Conservation (phyloP, 345 rosid species). For the Physaria fendleri region DNA sequence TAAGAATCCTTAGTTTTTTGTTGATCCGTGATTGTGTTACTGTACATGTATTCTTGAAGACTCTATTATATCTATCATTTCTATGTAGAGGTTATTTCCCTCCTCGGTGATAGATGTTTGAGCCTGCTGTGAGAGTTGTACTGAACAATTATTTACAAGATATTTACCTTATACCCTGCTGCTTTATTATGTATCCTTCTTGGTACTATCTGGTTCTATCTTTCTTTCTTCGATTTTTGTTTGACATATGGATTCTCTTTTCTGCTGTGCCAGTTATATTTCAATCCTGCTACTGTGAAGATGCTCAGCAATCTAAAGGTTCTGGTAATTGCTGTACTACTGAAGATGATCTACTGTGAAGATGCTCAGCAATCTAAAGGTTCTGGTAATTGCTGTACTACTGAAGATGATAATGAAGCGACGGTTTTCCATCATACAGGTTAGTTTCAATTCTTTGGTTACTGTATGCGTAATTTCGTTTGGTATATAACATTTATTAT, state of each 20-base stretch:
- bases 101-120: background rate
- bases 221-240: background rate
- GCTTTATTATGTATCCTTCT: constrained; percentile 2
- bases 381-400: constrained; percentile 88
- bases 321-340: constrained; percentile 84
- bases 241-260: constrained; percentile 1
- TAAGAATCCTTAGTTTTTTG: background rate
- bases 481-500: background rate
- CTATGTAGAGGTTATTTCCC: background rate
- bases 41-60: background rate
- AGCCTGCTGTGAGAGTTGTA: too few relatives aligned
- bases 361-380: constrained; percentile 98
- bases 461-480: background rate
- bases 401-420: constrained; percentile 86
- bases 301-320: constrained; percentile 99
- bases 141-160: background rate
- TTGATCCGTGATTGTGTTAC: background rate
- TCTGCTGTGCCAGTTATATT: constrained; percentile 62
- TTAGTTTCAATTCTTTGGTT: constrained; percentile 19
- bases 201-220: background rate
- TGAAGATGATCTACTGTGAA: constrained; percentile 96
- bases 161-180: background rate
- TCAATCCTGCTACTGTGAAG: constrained; percentile 99
- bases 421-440: constrained; percentile 87
- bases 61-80: background rate